Evolutionary conservation across 1,139 yeast species (phyloP), one percentile per base, ranked within the genome.

Genomic region (Geotrichum reessii): DNA sequence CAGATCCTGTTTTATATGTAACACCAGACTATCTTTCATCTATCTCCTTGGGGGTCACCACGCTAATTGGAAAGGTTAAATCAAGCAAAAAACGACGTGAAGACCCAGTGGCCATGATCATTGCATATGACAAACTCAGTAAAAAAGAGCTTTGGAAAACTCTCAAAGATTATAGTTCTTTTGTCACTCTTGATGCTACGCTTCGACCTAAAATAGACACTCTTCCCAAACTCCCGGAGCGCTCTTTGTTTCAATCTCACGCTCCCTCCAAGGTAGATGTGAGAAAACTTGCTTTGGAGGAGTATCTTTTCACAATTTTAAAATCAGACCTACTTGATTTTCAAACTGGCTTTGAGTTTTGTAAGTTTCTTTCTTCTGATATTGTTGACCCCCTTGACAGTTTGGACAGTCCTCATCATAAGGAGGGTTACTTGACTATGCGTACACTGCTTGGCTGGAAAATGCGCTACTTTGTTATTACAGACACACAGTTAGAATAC

Each of bases 121-220:
- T 85, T 1, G 80, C 86, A 3, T 74, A 78, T 37, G 93, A 87
- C 66, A 76, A 83, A 33, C 81, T 75, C 9, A 73, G 85, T 0
- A 77, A 75, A 33, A 84, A 84, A 64, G 89, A 84, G 66, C 80
- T 87, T 78, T 89, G 95, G 87, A 78, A 84, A 63, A 79, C 87
- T 56, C 74, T 84, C 31, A 89, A 90, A 67, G 75, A 84, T 2
- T 78, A 81, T 58, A 73, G 78, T 0, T 86, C 85, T 65, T 71
- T 89, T 28, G 63, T 73, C 7, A 76, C 78, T 14, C 77, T 89
- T 58, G 92, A 87, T 69, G 72, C 74, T 31, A 81, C 79, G 55
- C 74, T 87, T 7, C 74, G 87, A 58, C 79, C 82, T 3, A 76
- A 58, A 8, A 28, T 75, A 4, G 65, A 81, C 27, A 81, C 85